These are phyloP conservation scores for Metschnikowia koreensis DNA, from an alignment of 805 yeast genomes.

Conservation along the genomic window DNA sequence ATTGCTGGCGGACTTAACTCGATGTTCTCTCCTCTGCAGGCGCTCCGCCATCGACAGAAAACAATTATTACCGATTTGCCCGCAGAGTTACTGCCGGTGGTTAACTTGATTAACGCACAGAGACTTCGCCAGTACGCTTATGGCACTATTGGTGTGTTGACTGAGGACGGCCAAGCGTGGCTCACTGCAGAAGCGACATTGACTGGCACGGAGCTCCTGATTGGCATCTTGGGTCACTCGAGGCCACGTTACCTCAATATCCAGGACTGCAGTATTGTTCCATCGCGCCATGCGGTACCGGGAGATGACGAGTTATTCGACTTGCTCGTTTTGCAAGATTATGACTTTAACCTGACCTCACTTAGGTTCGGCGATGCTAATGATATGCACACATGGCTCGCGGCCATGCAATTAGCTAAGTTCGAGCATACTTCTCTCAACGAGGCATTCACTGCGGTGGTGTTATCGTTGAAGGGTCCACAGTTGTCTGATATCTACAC, in stretches of 20 bases:
- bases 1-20: constrained; percentile 12
- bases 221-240: constrained; percentile 44
- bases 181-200: constrained; percentile 36
- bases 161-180: constrained; percentile 29
- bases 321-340: constrained; percentile 30
- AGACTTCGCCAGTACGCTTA: constrained; percentile 61
- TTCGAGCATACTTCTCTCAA: constrained; percentile 57
- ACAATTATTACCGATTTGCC: constrained; percentile 39
- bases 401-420: constrained; percentile 52
- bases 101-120: constrained; percentile 70
- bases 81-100: constrained; percentile 67
- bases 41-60: constrained; percentile 17
- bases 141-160: constrained; percentile 42
- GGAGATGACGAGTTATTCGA: constrained; percentile 16
- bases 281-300: constrained; percentile 15
- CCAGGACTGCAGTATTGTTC: constrained; percentile 37
- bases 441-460: constrained; percentile 65
- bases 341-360: constrained; percentile 24
- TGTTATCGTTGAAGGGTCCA: constrained; percentile 57
- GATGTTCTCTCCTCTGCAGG: constrained; percentile 17
- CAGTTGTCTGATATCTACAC: constrained; percentile 57
- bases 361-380: constrained; percentile 23
- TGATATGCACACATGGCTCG: constrained; percentile 39
- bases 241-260: constrained; percentile 54
- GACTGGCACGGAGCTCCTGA: constrained; percentile 54